Percentiles rank a stretch among this genome's conserved stretches.
Evolutionary conservation across 129 eudicot genomes (phyloP).

Genomic region (Erigeron canadensis): DNA sequence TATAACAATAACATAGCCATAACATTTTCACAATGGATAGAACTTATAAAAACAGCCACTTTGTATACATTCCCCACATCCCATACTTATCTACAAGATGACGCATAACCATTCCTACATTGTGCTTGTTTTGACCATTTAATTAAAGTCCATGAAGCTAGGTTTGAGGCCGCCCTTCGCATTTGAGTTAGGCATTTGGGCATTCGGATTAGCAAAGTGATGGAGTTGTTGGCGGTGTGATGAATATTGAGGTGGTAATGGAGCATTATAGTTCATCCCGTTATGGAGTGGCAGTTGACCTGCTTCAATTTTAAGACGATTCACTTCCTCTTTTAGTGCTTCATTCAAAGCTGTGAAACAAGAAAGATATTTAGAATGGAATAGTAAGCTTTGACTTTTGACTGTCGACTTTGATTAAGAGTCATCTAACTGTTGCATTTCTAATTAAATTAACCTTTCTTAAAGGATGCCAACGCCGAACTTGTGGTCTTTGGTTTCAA

Average conservation of each 20-base stretch:
- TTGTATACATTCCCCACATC: conserved; percentile 17
- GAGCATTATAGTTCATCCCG: conserved; percentile 46
- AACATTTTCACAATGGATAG: conserved; percentile 2
- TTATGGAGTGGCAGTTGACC: conserved; percentile 62
- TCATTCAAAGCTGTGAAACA: conserved; percentile 71
- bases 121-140: conserved; percentile 18
- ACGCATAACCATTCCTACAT: conserved; percentile 6
- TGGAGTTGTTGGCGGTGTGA: conserved; percentile 29
- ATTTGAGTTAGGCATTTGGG: conserved; percentile 40
- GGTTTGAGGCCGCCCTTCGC: conserved; percentile 37
- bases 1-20: conserved; percentile 9
- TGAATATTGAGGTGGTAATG: conserved; percentile 41
- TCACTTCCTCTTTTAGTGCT: conserved; percentile 77
- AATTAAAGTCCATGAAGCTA: conserved; percentile 61
- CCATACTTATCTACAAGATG: conserved; percentile 25
- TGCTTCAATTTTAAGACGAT: conserved; percentile 70
- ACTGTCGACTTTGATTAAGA: not conserved
- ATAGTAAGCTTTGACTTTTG: not conserved
- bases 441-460: too few relatives aligned
- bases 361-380: not conserved
- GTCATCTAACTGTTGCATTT: too few relatives aligned
- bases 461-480: too few relatives aligned
- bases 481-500: too few relatives aligned
- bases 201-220: conserved; percentile 23
- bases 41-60: conserved; percentile 3